A percentile compares a stretch with the other conserved stretches of the same genome.
Conservation (phyloP, 1,284 basidiomycete species). For the Cryptococcus depauperatus region DNA sequence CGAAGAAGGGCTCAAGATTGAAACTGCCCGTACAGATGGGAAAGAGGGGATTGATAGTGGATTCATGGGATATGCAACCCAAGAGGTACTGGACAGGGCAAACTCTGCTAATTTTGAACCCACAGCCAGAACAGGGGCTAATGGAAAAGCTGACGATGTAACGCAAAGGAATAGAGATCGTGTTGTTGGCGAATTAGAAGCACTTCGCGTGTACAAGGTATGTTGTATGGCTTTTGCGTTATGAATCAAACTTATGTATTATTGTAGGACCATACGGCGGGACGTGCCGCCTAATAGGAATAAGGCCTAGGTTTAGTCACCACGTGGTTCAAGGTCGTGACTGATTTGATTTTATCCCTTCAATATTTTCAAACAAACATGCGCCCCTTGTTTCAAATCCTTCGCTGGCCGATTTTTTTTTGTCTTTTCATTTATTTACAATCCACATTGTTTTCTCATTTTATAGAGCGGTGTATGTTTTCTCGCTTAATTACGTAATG, state of each 20-base stretch:
- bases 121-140: not conserved
- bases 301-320: no score
- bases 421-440: no score
- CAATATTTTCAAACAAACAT: no score
- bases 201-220: constrained; percentile 42
- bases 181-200: constrained; percentile 43
- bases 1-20: constrained; percentile 81
- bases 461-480: no score
- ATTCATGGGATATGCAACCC: constrained; percentile 29
- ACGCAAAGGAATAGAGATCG: constrained; percentile 31
- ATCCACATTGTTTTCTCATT: no score
- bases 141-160: constrained; percentile 14
- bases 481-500: no score
- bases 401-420: no score
- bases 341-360: no score
- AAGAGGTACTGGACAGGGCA: constrained; percentile 14
- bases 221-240: constrained; percentile 4
- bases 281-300: constrained; percentile 38
- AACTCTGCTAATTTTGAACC: constrained; percentile 9
- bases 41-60: constrained; percentile 44
- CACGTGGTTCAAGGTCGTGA: no score
- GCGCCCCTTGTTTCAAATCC: no score
- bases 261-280: constrained; percentile 34
- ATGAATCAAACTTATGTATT: not conserved
- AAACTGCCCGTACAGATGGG: constrained; percentile 48